A percentile compares a stretch with the other conserved stretches of the same genome.
Conservation (phyloP, 305 asterid species). For the Fraxinus paxiana region DNA sequence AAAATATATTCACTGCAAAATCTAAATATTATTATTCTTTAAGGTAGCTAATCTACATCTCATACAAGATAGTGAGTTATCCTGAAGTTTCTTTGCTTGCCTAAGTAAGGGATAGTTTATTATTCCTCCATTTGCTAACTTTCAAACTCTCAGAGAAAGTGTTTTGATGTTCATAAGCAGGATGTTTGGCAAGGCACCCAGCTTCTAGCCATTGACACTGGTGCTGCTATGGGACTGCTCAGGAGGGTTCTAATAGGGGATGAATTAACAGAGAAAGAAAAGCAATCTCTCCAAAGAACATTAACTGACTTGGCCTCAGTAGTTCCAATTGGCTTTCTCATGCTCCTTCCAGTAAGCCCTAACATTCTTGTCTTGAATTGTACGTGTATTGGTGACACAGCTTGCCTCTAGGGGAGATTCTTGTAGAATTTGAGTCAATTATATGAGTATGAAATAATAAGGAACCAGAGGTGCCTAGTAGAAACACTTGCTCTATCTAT, state of each 20-base stretch:
- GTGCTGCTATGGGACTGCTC: constrained; percentile 74
- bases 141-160: not conserved
- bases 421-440: constrained; percentile 2
- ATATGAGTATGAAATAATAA: not conserved
- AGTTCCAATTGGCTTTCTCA: constrained; percentile 85
- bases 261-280: constrained; percentile 84
- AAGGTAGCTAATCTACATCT: not conserved
- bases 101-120: constrained; percentile 6
- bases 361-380: constrained; percentile 9
- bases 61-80: not conserved
- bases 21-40: not conserved
- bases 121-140: constrained; percentile 4
- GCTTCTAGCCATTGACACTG: constrained; percentile 91
- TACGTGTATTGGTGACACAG: not conserved
- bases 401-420: not conserved
- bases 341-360: constrained; percentile 93
- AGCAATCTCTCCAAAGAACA: constrained; percentile 87
- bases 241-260: constrained; percentile 73
- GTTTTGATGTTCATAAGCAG: constrained; percentile 42
- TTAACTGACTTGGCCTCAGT: constrained; percentile 93
- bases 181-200: constrained; percentile 97
- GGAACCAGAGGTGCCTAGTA: not conserved
- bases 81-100: constrained; percentile 1
- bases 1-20: not conserved
- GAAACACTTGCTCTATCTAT: not conserved